A percentile compares a stretch with the other conserved stretches of the same genome.
phyloP scores from a whole-genome alignment of 306 rosid species.

The Malus orientalis region DNA sequence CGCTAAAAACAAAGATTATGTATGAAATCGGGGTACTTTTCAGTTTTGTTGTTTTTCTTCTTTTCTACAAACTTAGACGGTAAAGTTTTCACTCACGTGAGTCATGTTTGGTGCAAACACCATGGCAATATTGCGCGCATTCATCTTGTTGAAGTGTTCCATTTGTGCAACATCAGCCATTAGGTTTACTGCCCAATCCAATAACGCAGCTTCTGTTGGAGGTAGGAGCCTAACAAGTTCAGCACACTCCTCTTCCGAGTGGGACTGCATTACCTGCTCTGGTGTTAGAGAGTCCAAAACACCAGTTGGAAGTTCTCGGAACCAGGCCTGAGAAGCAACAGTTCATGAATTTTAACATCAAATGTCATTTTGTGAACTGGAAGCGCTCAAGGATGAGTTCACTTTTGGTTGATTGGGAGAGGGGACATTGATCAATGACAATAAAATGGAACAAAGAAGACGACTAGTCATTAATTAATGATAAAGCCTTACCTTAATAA shows the following conservation, averaged over 20 bases:
- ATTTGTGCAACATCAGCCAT: conserved; percentile 95
- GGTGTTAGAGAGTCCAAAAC: conserved; percentile 86
- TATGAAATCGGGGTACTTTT: not conserved
- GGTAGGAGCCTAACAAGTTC: conserved; percentile 78
- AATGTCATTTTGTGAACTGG: not conserved
- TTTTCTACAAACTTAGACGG: not conserved
- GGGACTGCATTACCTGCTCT: conserved; percentile 94
- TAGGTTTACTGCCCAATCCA: conserved; percentile 91
- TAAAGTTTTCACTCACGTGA: conserved; percentile 52
- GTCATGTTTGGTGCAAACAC: conserved; percentile 99
- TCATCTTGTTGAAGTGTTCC: conserved; percentile 92
- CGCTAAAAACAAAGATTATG: not conserved
- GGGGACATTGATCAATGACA: not conserved
- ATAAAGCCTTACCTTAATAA: conserved; percentile 61
- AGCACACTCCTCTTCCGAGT: conserved; percentile 85
- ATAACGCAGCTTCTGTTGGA: conserved; percentile 75
- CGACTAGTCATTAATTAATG: not conserved
- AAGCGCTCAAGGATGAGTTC: not conserved
- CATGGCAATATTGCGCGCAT: conserved; percentile 96
- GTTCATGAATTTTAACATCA: conserved; percentile 17
- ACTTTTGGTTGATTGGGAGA: not conserved
- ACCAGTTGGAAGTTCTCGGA: conserved; percentile 87
- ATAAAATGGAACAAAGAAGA: not conserved
- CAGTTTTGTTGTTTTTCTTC: too few relatives aligned
- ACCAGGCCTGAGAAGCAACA: conserved; percentile 72